Conservation (phyloP, 192 early-diverging fungal species). For the Lobosporangium transversale region DNA sequence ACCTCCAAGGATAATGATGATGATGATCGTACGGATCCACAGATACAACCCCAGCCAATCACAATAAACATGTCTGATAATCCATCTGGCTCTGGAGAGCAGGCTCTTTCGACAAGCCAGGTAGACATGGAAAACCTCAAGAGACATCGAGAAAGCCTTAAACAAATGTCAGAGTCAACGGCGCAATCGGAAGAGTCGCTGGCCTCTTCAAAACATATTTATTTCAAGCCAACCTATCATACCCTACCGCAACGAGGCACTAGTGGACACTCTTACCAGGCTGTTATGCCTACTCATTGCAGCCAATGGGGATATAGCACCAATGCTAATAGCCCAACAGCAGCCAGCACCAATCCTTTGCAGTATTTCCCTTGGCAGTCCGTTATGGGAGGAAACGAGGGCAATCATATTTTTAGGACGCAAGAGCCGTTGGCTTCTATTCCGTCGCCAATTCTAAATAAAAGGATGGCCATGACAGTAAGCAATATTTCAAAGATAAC, state of each 20-base stretch:
- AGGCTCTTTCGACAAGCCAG: constrained; percentile 17
- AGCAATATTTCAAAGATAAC: constrained; percentile 30
- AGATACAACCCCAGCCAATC: no score
- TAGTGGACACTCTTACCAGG: constrained; percentile 9
- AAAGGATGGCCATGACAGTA: constrained; percentile 24
- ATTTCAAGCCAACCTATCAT: constrained; percentile 44
- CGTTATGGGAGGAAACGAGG: constrained; percentile 5
- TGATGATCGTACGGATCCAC: no score
- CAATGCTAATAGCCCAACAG: background rate
- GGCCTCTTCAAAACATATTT: constrained; percentile 25
- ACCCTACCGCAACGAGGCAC: background rate
- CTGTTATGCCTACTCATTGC: constrained; percentile 35
- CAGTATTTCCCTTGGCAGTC: background rate
- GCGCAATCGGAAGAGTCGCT: no score
- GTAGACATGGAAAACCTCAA: constrained; percentile 30
- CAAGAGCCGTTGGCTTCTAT: constrained; percentile 9
- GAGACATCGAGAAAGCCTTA: constrained; percentile 27
- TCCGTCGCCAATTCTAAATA: constrained; percentile 12
- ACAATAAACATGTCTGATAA: no score
- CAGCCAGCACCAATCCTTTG: background rate
- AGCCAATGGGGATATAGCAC: constrained; percentile 24
- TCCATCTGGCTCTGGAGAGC: background rate
- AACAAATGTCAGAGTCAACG: background rate
- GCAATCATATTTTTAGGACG: constrained; percentile 14
- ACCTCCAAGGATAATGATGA: no score